Evolutionary conservation across 1,139 yeast genomes (phyloP).

Genomic region (Scheffersomyces titani): DNA sequence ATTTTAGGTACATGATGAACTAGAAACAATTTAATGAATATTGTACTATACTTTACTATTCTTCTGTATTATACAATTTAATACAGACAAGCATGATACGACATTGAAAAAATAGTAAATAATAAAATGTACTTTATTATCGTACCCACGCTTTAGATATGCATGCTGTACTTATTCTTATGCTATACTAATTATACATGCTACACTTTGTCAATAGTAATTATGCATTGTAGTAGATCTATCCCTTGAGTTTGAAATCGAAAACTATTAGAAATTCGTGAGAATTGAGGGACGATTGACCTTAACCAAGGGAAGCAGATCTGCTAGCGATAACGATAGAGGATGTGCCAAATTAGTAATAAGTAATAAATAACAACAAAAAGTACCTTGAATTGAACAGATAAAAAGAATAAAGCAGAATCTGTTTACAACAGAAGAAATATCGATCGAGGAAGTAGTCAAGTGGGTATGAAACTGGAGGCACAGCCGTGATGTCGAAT

Average conservation of each 20-base stretch:
- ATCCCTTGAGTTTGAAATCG: neutral
- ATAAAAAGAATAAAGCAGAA: neutral
- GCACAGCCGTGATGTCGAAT: neutral
- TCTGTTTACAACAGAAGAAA: neutral
- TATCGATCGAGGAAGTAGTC: neutral
- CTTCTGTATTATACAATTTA: no score
- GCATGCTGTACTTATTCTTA: no score
- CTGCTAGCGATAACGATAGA: neutral
- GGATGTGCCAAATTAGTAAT: neutral
- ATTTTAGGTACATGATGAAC: neutral
- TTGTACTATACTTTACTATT: neutral
- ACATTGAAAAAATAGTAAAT: no score
- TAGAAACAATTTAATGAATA: neutral
- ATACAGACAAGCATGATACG: neutral
- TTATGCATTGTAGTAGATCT: neutral
- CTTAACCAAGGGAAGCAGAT: neutral
- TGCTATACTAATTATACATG: neutral
- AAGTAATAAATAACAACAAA: neutral
- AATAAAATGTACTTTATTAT: neutral
- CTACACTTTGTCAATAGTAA: neutral
- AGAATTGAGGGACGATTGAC: neutral
- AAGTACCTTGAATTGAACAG: neutral
- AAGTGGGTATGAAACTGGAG: neutral
- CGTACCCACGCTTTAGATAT: neutral
- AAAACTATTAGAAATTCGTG: neutral